Evolutionary conservation across 345 rosid species (phyloP).

Genomic region (Rhizophora apiculata): DNA sequence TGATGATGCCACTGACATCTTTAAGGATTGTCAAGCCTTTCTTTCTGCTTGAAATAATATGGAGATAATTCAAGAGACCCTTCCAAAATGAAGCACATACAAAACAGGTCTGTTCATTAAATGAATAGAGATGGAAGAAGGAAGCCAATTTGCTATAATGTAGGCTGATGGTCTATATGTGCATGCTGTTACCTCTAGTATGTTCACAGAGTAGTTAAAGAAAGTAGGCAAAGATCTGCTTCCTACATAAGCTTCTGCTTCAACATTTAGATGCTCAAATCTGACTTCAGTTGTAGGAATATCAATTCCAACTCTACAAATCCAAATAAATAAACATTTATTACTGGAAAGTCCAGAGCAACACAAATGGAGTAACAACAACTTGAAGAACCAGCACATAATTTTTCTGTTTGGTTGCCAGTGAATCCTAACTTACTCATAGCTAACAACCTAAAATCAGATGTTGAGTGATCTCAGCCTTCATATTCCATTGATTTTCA

Average conservation of each 20-base stretch:
- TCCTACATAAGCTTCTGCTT: constrained; percentile 61
- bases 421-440: neutral
- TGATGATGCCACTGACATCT: constrained; percentile 61
- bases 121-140: too few relatives aligned
- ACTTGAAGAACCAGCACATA: neutral
- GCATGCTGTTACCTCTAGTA: constrained; percentile 44
- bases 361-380: neutral
- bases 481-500: too few relatives aligned
- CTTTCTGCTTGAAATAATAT: constrained; percentile 44
- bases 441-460: too few relatives aligned
- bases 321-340: neutral
- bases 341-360: neutral
- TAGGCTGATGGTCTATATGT: neutral
- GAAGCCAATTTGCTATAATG: neutral
- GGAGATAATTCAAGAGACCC: constrained; percentile 25
- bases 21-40: constrained; percentile 51
- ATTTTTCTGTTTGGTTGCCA: neutral
- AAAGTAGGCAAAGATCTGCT: constrained; percentile 65
- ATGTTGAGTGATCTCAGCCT: too few relatives aligned
- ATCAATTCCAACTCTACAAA: constrained; percentile 42
- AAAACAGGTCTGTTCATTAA: neutral
- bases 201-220: constrained; percentile 38
- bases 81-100: neutral
- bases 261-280: constrained; percentile 43
- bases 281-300: constrained; percentile 48